phyloP scores from a whole-genome alignment of 257 asterid genomes.

The Cordia subcordata region DNA sequence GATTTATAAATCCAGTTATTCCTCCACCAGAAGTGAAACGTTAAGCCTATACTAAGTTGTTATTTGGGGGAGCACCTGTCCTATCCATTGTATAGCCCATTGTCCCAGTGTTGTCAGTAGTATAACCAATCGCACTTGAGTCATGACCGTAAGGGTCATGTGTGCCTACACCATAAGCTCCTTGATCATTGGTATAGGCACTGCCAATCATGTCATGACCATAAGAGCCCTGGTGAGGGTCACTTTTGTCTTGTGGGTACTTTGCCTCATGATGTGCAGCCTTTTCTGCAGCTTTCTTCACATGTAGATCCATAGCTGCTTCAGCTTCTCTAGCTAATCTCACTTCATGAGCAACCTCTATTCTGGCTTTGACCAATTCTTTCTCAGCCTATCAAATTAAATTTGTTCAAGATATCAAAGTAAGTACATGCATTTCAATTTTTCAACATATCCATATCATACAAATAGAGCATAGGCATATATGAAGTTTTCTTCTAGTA shows the following conservation, averaged over 20 bases:
- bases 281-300: constrained; percentile 58
- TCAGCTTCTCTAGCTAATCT: constrained; percentile 77
- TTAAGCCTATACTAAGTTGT: background rate
- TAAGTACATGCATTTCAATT: background rate
- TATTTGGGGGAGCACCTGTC: background rate
- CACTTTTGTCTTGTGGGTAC: background rate
- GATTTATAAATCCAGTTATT: no score
- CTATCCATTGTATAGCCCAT: background rate
- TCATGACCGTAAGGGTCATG: background rate
- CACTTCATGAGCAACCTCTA: constrained; percentile 65
- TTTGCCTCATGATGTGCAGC: constrained; percentile 39
- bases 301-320: constrained; percentile 66
- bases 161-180: background rate
- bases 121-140: background rate
- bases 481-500: no score
- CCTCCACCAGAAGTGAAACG: no score
- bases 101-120: background rate
- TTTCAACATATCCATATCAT: no score
- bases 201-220: constrained; percentile 5
- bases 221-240: background rate
- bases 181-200: background rate
- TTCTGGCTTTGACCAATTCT: constrained; percentile 51
- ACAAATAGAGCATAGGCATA: no score
- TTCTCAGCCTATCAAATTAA: constrained; percentile 47
- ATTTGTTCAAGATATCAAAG: background rate